Evolutionary conservation across 2,329 filamentous ascomycete species (phyloP).

Genomic region (Aspergillus novoparasiticus): DNA sequence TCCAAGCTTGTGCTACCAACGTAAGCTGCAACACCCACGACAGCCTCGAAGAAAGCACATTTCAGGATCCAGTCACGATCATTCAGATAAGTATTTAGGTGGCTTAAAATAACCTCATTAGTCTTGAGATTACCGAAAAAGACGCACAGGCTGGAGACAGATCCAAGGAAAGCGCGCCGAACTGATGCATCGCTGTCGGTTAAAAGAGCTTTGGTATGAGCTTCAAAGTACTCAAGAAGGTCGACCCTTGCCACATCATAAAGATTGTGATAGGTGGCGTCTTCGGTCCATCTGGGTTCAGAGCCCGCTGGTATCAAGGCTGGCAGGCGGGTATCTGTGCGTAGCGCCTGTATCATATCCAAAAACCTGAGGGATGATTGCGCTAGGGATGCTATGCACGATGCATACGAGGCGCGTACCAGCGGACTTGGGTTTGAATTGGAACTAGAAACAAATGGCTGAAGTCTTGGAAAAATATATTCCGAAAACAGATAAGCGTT

Average conservation of each 20-base stretch:
- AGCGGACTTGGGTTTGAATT: slow-evolving; percentile 64
- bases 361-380: slow-evolving; percentile 82
- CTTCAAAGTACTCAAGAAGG: slow-evolving; percentile 80
- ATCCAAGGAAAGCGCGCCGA: slow-evolving; percentile 85
- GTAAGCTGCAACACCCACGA: slow-evolving; percentile 89
- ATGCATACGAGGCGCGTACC: slow-evolving; percentile 88
- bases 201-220: slow-evolving; percentile 84
- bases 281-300: slow-evolving; percentile 71
- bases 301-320: slow-evolving; percentile 73
- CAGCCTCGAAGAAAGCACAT: slow-evolving; percentile 93
- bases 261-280: slow-evolving; percentile 73
- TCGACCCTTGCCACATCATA: slow-evolving; percentile 87
- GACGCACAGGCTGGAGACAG: slow-evolving; percentile 87
- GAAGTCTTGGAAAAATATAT: slow-evolving; percentile 64
- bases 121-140: slow-evolving; percentile 92
- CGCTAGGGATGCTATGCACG: slow-evolving; percentile 85
- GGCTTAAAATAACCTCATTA: slow-evolving; percentile 93
- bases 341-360: slow-evolving; percentile 85
- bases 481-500: slow-evolving; percentile 70
- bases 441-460: slow-evolving; percentile 57
- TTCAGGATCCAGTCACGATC: slow-evolving; percentile 96
- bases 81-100: slow-evolving; percentile 96
- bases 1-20: slow-evolving; percentile 87
- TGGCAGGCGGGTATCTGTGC: slow-evolving; percentile 79
- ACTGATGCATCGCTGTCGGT: slow-evolving; percentile 86